Evolutionary conservation across 306 rosid species (phyloP), one percentile per base, ranked within the genome.

Genomic region (Pyrus pyrifolia): DNA sequence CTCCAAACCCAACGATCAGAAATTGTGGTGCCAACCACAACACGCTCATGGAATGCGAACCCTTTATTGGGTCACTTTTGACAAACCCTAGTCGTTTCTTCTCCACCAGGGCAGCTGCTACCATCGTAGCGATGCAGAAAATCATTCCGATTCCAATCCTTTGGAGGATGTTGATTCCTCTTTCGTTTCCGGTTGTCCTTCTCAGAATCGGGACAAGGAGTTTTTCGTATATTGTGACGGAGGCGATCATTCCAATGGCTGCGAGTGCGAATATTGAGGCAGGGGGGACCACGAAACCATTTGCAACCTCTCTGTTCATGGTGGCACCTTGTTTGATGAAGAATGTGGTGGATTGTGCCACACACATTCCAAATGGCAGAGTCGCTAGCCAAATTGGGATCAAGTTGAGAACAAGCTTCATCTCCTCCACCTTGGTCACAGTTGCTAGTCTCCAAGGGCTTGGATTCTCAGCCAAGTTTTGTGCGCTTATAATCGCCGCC

Each of bases 141-240:
- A 81, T 5, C 99, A 92, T 90, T 51, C 98, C 98, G 35, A 89
- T 86, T 14, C 98, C 98, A 12, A 94, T 88, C 52, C 98, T 89
- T 38, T 89, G 95, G 18, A 94, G 97, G 60, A 94, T 90, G 88
- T 63, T 89, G 70, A 94, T 89, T n/a, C 98, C 98, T 79, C 98
- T 80, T 55, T 94, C 98, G 30, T 94, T 94, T 42, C 86, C 82
- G 0, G 97, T 92, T 17, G 79, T 57, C 6, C 78, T 86, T 55
- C 96, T 69, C 17, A 94, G 40, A 11, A 82, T 3, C 0, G 98
- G 98, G 42, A 94, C 96, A 1, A 92, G 81, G 31, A 92, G 35
- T 68, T 88, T 94, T 78, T 92, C 98, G 62, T 92, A 94, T 45
- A 90, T 55, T 59, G 85, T 70, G 62, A 94, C 92, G 8, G 95